These are phyloP conservation scores for Senecio squalidus DNA, from an alignment of 140 eudicot species.

Conservation along the genomic window DNA sequence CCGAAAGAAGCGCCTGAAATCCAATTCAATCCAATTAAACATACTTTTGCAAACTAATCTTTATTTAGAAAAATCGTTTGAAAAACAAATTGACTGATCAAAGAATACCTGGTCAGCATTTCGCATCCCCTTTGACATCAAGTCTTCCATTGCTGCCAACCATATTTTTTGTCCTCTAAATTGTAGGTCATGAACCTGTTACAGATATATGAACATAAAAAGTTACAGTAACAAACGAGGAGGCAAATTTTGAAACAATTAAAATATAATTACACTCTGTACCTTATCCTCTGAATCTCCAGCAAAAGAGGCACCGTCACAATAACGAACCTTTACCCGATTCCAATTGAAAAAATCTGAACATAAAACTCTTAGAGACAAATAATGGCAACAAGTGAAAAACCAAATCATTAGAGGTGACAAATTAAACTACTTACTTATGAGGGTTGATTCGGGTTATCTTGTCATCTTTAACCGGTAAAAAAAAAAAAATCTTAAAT, in stretches of 20 bases:
- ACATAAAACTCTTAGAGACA: conserved; percentile 1
- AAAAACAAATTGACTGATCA: neutral
- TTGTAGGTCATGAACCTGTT: conserved; percentile 59
- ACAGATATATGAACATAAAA: neutral
- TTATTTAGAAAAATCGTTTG: neutral
- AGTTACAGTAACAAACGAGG: neutral
- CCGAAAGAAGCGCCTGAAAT: conserved; percentile 91
- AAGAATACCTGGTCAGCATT: conserved; percentile 58
- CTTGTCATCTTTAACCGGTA: neutral
- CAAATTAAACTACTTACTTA: neutral
- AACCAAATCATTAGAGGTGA: neutral
- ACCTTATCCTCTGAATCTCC: conserved; percentile 94
- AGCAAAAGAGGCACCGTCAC: conserved; percentile 97
- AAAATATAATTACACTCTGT: neutral
- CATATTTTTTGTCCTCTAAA: conserved; percentile 93
- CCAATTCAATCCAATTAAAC: too few relatives aligned
- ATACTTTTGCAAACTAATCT: neutral
- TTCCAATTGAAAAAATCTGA: conserved; percentile 98
- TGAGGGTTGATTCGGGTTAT: neutral
- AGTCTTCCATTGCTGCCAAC: conserved; percentile 80
- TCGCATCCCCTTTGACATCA: conserved; percentile 87
- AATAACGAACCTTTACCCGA: conserved; percentile 87
- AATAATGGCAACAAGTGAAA: conserved; percentile 4
- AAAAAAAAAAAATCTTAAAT: too few relatives aligned
- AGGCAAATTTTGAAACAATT: neutral